A percentile compares a stretch with the other conserved stretches of the same genome.
These are phyloP conservation scores for Lentinus polychrous DNA, from an alignment of 1,284 basidiomycete genomes.

Conservation along the genomic window DNA sequence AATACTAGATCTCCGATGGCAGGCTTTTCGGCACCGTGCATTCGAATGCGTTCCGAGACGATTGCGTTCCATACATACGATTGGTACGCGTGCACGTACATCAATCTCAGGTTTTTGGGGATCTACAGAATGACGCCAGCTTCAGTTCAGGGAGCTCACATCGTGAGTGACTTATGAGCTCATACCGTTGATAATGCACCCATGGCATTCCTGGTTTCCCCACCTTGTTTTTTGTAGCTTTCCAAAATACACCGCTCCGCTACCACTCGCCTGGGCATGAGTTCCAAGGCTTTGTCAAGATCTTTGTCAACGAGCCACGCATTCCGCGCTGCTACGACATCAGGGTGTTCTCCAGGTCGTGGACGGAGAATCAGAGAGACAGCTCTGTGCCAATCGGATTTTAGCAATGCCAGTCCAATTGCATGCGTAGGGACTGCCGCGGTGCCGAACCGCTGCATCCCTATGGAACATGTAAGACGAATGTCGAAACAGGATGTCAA, in stretches of 20 bases:
- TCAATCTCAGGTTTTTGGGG: conserved; percentile 88
- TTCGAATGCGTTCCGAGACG: conserved; percentile 84
- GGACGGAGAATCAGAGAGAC: conserved; percentile 76
- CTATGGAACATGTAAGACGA: conserved; percentile 30
- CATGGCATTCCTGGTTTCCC: conserved; percentile 76
- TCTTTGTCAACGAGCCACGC: conserved; percentile 81
- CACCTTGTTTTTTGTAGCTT: conserved; percentile 76
- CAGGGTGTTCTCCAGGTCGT: conserved; percentile 86
- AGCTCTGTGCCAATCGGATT: conserved; percentile 86
- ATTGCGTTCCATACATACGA: conserved; percentile 98
- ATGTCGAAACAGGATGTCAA: neutral
- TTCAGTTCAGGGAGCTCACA: neutral
- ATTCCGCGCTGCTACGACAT: conserved; percentile 71
- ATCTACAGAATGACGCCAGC: conserved; percentile 48
- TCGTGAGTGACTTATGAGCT: conserved; percentile 4
- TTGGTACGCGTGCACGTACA: conserved; percentile 99
- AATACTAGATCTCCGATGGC: conserved; percentile 87
- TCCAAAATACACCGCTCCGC: conserved; percentile 92
- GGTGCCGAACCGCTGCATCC: conserved; percentile 99
- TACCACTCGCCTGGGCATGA: conserved; percentile 85
- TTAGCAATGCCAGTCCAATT: conserved; percentile 86
- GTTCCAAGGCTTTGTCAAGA: conserved; percentile 67
- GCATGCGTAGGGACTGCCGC: conserved; percentile 93
- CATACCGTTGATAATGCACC: conserved; percentile 76
- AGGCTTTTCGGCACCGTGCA: conserved; percentile 69